A percentile compares a stretch with the other conserved stretches of the same genome.
phyloP scores from a whole-genome alignment of 192 early-diverging fungal genomes.

The Rhizophlyctis rosea region DNA sequence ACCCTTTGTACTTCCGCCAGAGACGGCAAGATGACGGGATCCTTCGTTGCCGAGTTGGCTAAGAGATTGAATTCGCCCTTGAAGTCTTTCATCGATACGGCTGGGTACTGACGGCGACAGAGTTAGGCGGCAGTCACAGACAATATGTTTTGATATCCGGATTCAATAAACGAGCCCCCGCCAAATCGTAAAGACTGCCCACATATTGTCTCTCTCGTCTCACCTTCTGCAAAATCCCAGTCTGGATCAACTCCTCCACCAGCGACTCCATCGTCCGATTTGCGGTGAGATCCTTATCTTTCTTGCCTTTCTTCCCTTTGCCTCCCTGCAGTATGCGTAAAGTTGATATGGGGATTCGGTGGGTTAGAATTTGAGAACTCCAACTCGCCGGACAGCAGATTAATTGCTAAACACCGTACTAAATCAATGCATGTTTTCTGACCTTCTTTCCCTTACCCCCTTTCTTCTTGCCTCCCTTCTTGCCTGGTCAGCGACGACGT shows the following conservation, averaged over 20 bases:
- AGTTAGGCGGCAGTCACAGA: no score
- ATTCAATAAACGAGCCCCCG: no score
- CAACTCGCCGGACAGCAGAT: background rate
- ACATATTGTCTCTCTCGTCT: background rate
- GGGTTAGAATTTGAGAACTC: background rate
- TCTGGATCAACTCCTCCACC: constrained; percentile 54
- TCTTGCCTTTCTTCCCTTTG: constrained; percentile 56
- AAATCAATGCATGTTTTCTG: background rate
- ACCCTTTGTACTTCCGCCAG: constrained; percentile 51
- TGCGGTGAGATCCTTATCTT: constrained; percentile 63
- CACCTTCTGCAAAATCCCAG: constrained; percentile 53
- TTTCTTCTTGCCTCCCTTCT: constrained; percentile 51
- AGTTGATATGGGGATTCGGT: no score
- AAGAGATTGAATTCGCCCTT: constrained; percentile 48
- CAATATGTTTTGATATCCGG: no score
- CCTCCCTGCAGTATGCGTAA: no score
- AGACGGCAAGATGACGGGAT: constrained; percentile 41
- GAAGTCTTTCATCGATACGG: constrained; percentile 27
- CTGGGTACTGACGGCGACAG: constrained; percentile 10
- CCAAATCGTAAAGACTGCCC: no score
- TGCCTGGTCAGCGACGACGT: constrained; percentile 25
- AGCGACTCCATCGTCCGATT: constrained; percentile 59
- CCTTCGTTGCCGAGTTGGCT: constrained; percentile 34
- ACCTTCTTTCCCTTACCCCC: constrained; percentile 51
- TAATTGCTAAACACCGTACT: no score